Base-by-base conservation (phyloP, 1,284 basidiomycete species). In the Ceratobasidium sp. region DNA sequence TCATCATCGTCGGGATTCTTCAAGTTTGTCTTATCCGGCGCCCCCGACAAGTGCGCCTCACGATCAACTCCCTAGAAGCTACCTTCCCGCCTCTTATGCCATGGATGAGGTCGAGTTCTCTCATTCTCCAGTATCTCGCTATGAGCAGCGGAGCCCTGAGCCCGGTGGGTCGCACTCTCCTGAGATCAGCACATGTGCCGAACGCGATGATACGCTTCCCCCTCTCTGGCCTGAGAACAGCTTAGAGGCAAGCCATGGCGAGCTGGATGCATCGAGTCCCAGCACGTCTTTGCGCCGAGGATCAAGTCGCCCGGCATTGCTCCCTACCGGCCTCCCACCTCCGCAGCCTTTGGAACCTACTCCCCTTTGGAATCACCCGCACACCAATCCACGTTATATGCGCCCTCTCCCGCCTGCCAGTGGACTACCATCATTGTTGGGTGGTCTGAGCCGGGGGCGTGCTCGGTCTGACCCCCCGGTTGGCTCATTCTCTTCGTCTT, bases 371-470 rank as follows among this genome's bases (percentile, higher is more conserved):
- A 60, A 45, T 23, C 67, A 71, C 21, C 67, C 67, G 21, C 67
- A 71, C 55, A 71, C 67, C 9, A 71, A 71, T 57, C 57, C 67
- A 14, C 55, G 67, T 18, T 71, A 71, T 58, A 71, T 71, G 67
- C 67, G 67, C 45, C 67, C 67, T 16, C 57, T 71, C 2, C 67
- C 67, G 12, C 45, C 55, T 3, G 23, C 43, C 6, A 41, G 55
- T 52, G 41, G 55, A 21, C 43, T 71, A 1, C 57, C 67, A 16
- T 71, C 67, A 18, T 45, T 71, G 2, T 43, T 71, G 28, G 34
- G 26, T 6, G 34, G 57, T 23, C 32, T 71, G 18, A 50, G n/a
- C 21, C 45, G 67, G 10, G 55, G 45, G 34, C 43, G 67, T 43
- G 55, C 67, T 12, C 57, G 67, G 55, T 71, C 67, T 21, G 67